Percentiles rank a stretch among this genome's conserved stretches.
phyloP scores from a whole-genome alignment of 139 green algal genomes.

The Asterochloris erici region DNA sequence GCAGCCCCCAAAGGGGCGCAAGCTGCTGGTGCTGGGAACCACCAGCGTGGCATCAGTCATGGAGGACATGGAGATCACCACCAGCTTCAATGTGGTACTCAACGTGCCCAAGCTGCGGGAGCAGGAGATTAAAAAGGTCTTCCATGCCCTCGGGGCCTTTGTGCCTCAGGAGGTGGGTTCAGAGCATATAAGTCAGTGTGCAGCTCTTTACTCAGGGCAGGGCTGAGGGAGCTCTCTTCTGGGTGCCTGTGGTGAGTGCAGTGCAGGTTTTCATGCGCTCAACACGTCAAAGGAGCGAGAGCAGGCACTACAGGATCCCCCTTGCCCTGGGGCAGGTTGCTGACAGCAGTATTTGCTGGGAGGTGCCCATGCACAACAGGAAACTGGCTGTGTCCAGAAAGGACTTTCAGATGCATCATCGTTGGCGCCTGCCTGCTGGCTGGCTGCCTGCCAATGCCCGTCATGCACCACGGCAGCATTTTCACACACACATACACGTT shows the following conservation, averaged over 20 bases:
- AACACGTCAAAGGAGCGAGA: neutral
- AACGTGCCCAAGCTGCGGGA: conserved; percentile 76
- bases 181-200: neutral
- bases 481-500: neutral
- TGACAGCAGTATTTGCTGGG: too few species aligned
- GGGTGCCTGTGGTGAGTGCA: neutral
- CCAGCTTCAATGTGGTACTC: conserved; percentile 88
- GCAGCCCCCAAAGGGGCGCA: conserved; percentile 76
- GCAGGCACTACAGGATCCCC: neutral
- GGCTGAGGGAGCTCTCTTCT: too few species aligned
- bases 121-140: conserved; percentile 69
- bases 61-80: conserved; percentile 66
- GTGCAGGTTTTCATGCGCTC: too few species aligned
- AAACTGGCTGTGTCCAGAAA: too few species aligned
- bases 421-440: neutral
- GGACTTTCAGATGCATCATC: neutral
- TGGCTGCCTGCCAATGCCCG: too few species aligned
- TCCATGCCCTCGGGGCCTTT: conserved; percentile 67
- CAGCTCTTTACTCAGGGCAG: neutral
- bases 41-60: conserved; percentile 67
- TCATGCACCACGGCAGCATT: neutral
- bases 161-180: conserved; percentile 25
- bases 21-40: conserved; percentile 87
- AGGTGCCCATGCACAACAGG: too few species aligned
- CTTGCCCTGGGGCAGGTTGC: too few species aligned